A percentile compares a stretch with the other conserved stretches of the same genome.
phyloP scores from a whole-genome alignment of 1,284 basidiomycete genomes.

The Neolentinus lepideus region DNA sequence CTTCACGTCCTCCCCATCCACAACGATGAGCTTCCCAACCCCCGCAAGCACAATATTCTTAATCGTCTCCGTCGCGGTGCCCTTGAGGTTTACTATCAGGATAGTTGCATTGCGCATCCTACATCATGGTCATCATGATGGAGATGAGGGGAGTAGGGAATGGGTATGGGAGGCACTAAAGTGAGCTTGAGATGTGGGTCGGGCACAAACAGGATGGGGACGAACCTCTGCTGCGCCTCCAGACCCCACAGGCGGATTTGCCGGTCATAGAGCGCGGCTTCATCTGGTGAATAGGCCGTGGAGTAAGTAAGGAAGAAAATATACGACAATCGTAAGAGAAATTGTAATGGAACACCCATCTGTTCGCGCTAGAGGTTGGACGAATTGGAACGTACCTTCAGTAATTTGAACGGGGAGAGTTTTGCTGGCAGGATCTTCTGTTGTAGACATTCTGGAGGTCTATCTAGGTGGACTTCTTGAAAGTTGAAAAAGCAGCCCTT shows the following conservation, averaged over 20 bases:
- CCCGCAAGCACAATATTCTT: slow-evolving; percentile 89
- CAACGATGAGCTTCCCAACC: slow-evolving; percentile 64
- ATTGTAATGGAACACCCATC: not conserved
- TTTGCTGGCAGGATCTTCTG: slow-evolving; percentile 12
- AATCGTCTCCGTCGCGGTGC: slow-evolving; percentile 91
- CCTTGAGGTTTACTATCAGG: slow-evolving; percentile 75
- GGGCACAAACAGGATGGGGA: slow-evolving; percentile 9
- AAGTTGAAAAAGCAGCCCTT: no score
- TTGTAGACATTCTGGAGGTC: not conserved
- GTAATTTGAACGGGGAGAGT: slow-evolving; percentile 32
- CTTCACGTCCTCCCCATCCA: slow-evolving; percentile 54
- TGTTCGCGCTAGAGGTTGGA: not conserved
- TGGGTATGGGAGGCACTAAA: not conserved
- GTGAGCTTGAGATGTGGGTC: slow-evolving; percentile 6
- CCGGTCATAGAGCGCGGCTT: slow-evolving; percentile 89
- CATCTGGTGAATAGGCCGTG: no score
- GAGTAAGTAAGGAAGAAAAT: slow-evolving; percentile 2
- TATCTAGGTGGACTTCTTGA: no score
- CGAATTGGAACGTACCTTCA: slow-evolving; percentile 31
- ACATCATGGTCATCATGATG: not conserved
- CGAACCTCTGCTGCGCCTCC: slow-evolving; percentile 91
- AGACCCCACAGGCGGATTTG: slow-evolving; percentile 98
- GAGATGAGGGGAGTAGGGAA: not conserved
- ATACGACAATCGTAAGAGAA: not conserved
- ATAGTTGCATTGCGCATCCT: slow-evolving; percentile 95